Base-by-base conservation (phyloP, 2,329 filamentous ascomycete species). In the Cordyceps pruinosa region DNA sequence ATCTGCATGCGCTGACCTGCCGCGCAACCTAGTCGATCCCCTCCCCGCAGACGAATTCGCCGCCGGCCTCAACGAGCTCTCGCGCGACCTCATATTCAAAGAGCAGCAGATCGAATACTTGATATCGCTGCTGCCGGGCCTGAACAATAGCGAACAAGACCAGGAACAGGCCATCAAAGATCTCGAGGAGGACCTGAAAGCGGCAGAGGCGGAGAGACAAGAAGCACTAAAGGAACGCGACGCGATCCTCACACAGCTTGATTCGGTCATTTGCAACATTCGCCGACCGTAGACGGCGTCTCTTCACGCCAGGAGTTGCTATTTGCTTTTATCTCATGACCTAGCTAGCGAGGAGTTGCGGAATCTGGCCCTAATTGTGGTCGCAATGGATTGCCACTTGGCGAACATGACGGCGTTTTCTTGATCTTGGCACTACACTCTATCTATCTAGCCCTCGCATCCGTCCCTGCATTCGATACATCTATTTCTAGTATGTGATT, bases 101-200 rank as follows among this genome's bases (percentile, higher is more conserved):
- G 87, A 91, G 65, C 88, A 92, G 73, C 88, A 93, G 73, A 90
- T 94, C 60, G 89, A 94, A 69, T 77, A 83, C 45, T 74, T 94
- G 48, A 88, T 93, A 58, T 87, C 85, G 17, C 82, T 80, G 23
- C 77, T 95, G 2, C 90, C 90, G 0, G 90, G 90, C 0, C 75
- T 94, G 23, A 87, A 90, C 45, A 89, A 86, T 61, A 93, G 87
- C 66, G 88, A 93, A 69, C 77, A 81, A 61, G 87, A 91, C 66
- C 90, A 95, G 70, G 81, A 88, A 67, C 77, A 80, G 62, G 80
- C 82, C 58, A 85, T 88, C 58, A 79, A 76, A 63, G 83, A 85
- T 59, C 70, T 88, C 23, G 85, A 88, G 64, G 81, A 84, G 60
- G 84, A 87, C 62, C 72, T 88, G 35, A 83, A 81, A 64, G 77